Evolutionary conservation across 2,329 filamentous ascomycete species (phyloP), one percentile per base, ranked within the genome.

Genomic region (Pestalotiopsis sp.): DNA sequence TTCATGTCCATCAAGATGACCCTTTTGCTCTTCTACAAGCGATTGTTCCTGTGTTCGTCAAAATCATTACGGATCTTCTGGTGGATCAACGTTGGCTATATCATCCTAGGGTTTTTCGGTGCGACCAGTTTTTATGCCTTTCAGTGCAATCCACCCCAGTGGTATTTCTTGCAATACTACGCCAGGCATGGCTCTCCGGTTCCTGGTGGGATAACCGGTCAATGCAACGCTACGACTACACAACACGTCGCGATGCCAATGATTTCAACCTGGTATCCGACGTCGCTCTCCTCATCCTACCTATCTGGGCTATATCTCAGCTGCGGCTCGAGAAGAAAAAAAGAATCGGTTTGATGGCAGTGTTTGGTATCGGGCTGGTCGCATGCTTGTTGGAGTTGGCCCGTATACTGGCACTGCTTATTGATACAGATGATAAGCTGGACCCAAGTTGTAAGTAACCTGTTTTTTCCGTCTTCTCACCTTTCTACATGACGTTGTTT

Each of bases 1-100:
- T 75, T 75, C 39, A 52, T 68, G 57, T 70, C 68, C 52, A 73
- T 75, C 66, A 75, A 75, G 68, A 71, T 75, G 73, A 74, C 72
- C 6, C 59, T 75, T 13, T 73, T 75, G 13, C 73, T 75, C 71
- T 75, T 75, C 61, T 75, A 75, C 59, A 71, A 62, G 59, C 70
- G 73, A 7, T 27, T 75, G 5, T 75, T 75, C 68, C 59, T 75
- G 1, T 70, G 74, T 36, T n/a, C 69, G 5, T 71, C 71, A 45
- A 66, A 68, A 31, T 68, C 59, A 7, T 67, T 75, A 2, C 70
- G 69, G 3, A 70, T 75, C 27, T 75, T 75, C 68, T 75, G 73
- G 74, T 75, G 73, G 73, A 60, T 67, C 9, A 75, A 75, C 41
- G 68, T 75, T 41, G 68, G 73, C 58, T 75, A 75, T 65, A 70